A percentile compares a stretch with the other conserved stretches of the same genome.
Evolutionary conservation across 2,329 filamentous ascomycete genomes (phyloP).

Genomic region (Colletotrichum paranaense): DNA sequence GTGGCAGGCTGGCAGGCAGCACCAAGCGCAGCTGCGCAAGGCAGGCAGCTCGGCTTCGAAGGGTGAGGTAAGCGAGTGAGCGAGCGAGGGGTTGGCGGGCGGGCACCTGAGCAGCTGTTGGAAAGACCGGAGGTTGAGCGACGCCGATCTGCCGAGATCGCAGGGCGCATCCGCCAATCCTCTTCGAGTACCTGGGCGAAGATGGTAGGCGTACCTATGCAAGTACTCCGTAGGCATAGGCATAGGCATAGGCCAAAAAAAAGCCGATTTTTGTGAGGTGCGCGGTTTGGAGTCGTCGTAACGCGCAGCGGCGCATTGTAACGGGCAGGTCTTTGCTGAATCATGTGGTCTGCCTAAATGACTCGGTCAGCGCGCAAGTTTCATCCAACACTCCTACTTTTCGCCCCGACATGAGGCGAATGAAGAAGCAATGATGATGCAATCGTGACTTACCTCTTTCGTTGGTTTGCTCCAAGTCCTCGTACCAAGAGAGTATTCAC

Average conservation of each 20-base stretch:
- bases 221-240: no score
- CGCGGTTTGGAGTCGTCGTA: neutral
- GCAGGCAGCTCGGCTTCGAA: neutral
- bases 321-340: conserved; percentile 6
- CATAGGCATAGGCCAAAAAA: no score
- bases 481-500: neutral
- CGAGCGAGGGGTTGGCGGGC: neutral
- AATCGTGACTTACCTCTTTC: conserved; percentile 12
- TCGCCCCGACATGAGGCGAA: conserved; percentile 17
- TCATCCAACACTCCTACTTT: conserved; percentile 1
- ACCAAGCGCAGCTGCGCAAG: neutral
- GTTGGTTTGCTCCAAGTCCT: neutral
- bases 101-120: neutral
- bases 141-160: conserved; percentile 35
- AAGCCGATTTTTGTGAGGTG: neutral
- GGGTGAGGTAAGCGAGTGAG: conserved; percentile 25
- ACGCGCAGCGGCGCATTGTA: conserved; percentile 14
- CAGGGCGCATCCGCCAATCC: conserved; percentile 4
- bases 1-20: neutral
- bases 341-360: conserved; percentile 32
- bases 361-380: conserved; percentile 34
- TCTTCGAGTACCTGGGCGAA: conserved; percentile 5
- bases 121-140: conserved; percentile 17
- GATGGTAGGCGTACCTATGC: neutral
- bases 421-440: conserved; percentile 30